Base-by-base conservation (phyloP, 2,329 filamentous ascomycete species). In the Claviceps sp. region DNA sequence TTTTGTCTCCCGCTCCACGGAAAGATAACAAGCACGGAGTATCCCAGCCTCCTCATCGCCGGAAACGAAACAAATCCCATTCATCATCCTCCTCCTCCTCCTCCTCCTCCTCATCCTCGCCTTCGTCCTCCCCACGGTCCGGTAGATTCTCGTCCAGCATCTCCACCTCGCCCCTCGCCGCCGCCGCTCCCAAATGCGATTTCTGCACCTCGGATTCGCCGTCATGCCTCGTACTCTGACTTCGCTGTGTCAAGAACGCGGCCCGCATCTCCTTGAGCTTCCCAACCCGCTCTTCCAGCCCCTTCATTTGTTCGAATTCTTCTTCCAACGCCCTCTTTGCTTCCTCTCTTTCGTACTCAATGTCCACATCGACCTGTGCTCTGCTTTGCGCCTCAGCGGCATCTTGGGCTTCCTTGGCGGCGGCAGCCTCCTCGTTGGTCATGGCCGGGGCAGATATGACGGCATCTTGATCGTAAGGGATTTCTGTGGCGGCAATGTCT, bases 221-320 rank as follows among this genome's bases (percentile, higher is more conserved):
- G 8, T 30, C 62, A 42, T 62, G 64, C 14, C 59, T 57, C 48
- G 62, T 54, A 38, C 61, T 65, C 50, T 61, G 62, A 16, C 60
- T 59, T 11, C 65, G 59, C 54, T 73, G 60, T 57, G 67, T 75
- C 59, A 70, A 73, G 55, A 90, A 64, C 51, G 81, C 80, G 61
- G 90, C 87, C 47, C 86, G 73, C 64, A 80, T 81, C 62, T 87
- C 81, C 63, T 86, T 84, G 51, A 91, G 66, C 55, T 73, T 75
- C 54, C 75, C 73, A 13, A 91, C 84, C 6, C 86, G 77, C 50
- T 80, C 78, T 65, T 91, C 87, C 46, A 91, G 74, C 61, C 82
- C 79, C 62, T 86, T 83, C 87, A 91, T 91, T 63, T 89, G 83
- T 53, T 89, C 86, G 58, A 91, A 85, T 65, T 91, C 87, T 42